Percentiles rank a stretch among this genome's conserved stretches.
These are phyloP conservation scores for Linaria vulgaris DNA, from an alignment of 257 asterid genomes.

Conservation along the genomic window DNA sequence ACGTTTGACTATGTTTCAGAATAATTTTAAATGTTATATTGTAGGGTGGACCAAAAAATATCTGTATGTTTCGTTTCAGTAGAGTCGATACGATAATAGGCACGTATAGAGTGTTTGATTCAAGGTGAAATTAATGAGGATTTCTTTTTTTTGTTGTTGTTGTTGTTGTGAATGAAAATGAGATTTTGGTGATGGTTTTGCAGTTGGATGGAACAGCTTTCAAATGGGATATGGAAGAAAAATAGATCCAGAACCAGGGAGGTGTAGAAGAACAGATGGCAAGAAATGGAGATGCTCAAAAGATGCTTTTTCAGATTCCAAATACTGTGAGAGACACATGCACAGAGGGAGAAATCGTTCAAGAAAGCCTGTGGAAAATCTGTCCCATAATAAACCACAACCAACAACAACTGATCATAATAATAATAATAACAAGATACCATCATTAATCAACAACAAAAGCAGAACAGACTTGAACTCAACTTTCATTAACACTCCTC, in stretches of 20 bases:
- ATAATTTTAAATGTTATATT: too few relatives aligned
- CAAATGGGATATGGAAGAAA: conserved; percentile 86
- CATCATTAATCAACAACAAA: conserved; percentile 1
- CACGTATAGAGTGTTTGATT: too few relatives aligned
- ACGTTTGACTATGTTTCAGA: too few relatives aligned
- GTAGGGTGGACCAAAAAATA: too few relatives aligned
- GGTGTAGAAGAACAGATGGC: conserved; percentile 95
- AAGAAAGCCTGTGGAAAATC: conserved; percentile 99
- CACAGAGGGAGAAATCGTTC: conserved; percentile 99
- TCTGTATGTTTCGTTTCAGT: too few relatives aligned
- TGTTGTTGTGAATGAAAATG: neutral
- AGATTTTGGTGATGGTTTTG: conserved; percentile 6
- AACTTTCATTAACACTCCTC: conserved; percentile 36
- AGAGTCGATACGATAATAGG: too few relatives aligned
- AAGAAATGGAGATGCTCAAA: conserved; percentile 96
- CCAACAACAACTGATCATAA: conserved; percentile 13
- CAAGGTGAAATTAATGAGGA: too few relatives aligned
- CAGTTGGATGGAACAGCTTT: conserved; percentile 80
- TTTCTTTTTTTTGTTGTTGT: neutral
- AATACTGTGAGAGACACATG: conserved; percentile 99
- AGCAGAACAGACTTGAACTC: conserved; percentile 31
- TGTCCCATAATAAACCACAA: conserved; percentile 16
- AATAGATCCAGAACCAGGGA: conserved; percentile 94
- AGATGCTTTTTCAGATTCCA: conserved; percentile 91
- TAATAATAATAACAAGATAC: neutral